Percentiles rank a stretch among this genome's conserved stretches.
Conservation (phyloP, 352 stramenopile genomes). For the Pythium guiyangense region DNA sequence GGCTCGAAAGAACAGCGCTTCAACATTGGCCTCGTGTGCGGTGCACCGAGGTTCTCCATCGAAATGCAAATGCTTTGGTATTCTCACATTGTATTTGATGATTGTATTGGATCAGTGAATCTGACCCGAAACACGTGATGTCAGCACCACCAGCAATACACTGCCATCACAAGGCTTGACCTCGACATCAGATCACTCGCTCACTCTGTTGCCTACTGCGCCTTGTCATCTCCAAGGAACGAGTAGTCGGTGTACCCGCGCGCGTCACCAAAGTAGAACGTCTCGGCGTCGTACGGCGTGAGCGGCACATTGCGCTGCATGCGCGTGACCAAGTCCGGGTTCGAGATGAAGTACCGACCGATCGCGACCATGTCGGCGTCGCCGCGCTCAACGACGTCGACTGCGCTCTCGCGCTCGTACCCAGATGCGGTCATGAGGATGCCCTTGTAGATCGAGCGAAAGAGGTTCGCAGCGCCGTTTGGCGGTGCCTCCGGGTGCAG, state of each 20-base stretch:
- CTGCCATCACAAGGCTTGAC: too few species aligned
- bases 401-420: conserved; percentile 45
- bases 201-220: not conserved
- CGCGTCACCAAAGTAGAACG: conserved; percentile 18
- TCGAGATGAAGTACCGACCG: conserved; percentile 51
- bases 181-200: not conserved
- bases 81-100: too few species aligned
- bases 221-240: not conserved
- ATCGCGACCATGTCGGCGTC: conserved; percentile 59
- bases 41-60: too few species aligned
- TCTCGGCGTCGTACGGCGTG: conserved; percentile 20
- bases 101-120: too few species aligned
- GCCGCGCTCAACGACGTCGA: conserved; percentile 41
- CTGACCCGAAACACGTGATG: too few species aligned
- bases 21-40: too few species aligned
- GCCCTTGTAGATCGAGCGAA: conserved; percentile 55
- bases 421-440: conserved; percentile 54
- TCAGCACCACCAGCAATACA: too few species aligned
- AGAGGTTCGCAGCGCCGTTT: conserved; percentile 35
- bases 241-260: conserved; percentile 27
- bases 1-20: too few species aligned
- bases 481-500: conserved; percentile 26
- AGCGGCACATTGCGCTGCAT: conserved; percentile 20
- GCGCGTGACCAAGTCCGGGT: conserved; percentile 33
- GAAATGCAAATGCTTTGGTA: too few species aligned